phyloP scores from a whole-genome alignment of 495 filamentous ascomycete species.

The Rusavskia elegans region DNA sequence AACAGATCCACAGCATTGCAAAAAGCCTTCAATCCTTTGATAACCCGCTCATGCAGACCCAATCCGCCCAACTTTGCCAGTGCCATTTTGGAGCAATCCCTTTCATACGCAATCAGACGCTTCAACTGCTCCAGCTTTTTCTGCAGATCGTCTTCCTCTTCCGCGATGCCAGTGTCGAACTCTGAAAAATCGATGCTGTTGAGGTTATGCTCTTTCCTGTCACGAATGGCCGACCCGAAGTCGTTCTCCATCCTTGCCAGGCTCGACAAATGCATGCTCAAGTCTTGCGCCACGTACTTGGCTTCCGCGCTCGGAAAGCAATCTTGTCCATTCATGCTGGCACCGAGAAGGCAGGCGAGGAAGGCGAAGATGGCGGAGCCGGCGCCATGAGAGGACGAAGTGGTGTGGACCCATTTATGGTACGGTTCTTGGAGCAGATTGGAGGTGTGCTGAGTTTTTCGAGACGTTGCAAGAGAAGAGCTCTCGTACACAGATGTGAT shows the following conservation, averaged over 20 bases:
- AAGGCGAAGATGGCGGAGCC: conserved; percentile 23
- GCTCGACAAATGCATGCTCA: conserved; percentile 16
- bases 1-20: neutral
- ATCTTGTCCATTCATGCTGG: neutral
- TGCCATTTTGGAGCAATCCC: neutral
- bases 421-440: conserved; percentile 16
- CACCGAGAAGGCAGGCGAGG: conserved; percentile 16
- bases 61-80: neutral
- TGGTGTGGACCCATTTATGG: conserved; percentile 19
- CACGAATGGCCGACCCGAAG: conserved; percentile 18
- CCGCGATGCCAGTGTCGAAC: conserved; percentile 10
- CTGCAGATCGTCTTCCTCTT: neutral
- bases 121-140: neutral
- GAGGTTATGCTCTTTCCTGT: conserved; percentile 21
- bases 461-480: neutral
- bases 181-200: conserved; percentile 26
- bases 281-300: conserved; percentile 17
- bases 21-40: neutral
- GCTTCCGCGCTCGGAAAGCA: conserved; percentile 6
- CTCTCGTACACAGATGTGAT: neutral
- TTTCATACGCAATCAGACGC: neutral
- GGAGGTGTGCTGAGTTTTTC: conserved; percentile 11
- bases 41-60: neutral
- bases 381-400: conserved; percentile 18
- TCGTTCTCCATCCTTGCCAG: conserved; percentile 29